A percentile compares a stretch with the other conserved stretches of the same genome.
These are phyloP conservation scores for Dendrobium chrysotoxum DNA, from an alignment of 106 monocot genomes.

Conservation along the genomic window DNA sequence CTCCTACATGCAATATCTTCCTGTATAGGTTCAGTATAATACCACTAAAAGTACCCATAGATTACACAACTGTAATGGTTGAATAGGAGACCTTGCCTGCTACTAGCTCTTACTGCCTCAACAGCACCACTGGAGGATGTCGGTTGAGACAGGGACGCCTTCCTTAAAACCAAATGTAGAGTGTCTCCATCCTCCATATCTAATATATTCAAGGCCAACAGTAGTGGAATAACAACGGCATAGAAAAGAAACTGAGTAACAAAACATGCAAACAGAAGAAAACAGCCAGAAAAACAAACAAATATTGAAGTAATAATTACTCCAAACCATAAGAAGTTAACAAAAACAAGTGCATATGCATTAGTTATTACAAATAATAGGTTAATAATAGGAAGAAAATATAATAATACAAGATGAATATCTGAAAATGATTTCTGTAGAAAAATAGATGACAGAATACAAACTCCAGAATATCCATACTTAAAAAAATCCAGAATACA, in stretches of 20 bases:
- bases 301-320: background rate
- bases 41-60: background rate
- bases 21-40: background rate
- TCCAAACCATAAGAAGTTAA: background rate
- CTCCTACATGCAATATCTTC: background rate
- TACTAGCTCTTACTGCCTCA: conserved; percentile 1
- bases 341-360: background rate
- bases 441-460: too few relatives aligned
- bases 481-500: too few relatives aligned
- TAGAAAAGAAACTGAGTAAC: background rate
- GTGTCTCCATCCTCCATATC: conserved; percentile 90
- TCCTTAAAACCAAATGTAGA: conserved; percentile 84
- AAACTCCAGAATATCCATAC: too few relatives aligned
- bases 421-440: too few relatives aligned
- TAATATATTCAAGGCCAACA: conserved; percentile 35
- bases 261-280: background rate
- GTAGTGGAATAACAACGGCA: background rate
- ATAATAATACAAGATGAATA: too few relatives aligned
- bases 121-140: conserved; percentile 17
- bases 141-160: conserved; percentile 42
- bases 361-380: background rate
- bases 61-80: background rate
- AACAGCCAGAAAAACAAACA: background rate
- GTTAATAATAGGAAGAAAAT: background rate
- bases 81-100: background rate